Base-by-base conservation (phyloP, 1,284 basidiomycete species). In the Melampsora americana region DNA sequence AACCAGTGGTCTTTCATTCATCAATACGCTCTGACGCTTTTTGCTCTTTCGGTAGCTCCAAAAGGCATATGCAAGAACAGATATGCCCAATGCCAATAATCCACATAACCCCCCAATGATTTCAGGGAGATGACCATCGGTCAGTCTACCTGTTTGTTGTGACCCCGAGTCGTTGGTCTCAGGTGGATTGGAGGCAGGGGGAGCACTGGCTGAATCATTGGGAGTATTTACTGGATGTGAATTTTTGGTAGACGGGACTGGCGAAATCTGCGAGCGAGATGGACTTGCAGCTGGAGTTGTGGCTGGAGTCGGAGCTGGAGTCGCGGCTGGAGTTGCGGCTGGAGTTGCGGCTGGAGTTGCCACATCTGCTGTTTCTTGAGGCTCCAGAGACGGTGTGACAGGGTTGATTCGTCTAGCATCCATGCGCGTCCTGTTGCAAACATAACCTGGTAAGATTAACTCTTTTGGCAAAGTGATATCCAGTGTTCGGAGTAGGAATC, bases 1-100 rank as follows among this genome's bases (percentile, higher is more conserved):
- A 1, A 23, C 26, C n/a, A 56, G 16, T 53, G 18, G 16, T 26
- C 23, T 56, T n/a, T 56, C 53, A n/a, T n/a, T 28, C 18, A 28
- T 56, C n/a, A 56, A 28, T 56, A 56, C 53, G 20, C 53, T 56
- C 53, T 56, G 53, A 28, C 53, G 20, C 26, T 56, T 56, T 56
- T 18, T n/a, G 18, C 53, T 56, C 18, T 56, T 56, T n/a, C 53
- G 53, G 26, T 56, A 56, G n/a, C 53, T 56, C 53, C n/a, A 56
- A 56, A 23, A 56, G 20, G 53, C 20, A 56, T 56, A 56, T 1
- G 6, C 53, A 1, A 56, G 53, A 28, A 28, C 53, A 4, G n/a
- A n/a, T 5, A 56, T n/a, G 20, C 53, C 53, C 20, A 56, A 28
- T n/a, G 26, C 53, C n/a, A 56, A n/a, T 28, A 56, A n/a, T 6